Conservation (phyloP, 108 stramenopile genomes). For the Nitzschia inconspicua region DNA sequence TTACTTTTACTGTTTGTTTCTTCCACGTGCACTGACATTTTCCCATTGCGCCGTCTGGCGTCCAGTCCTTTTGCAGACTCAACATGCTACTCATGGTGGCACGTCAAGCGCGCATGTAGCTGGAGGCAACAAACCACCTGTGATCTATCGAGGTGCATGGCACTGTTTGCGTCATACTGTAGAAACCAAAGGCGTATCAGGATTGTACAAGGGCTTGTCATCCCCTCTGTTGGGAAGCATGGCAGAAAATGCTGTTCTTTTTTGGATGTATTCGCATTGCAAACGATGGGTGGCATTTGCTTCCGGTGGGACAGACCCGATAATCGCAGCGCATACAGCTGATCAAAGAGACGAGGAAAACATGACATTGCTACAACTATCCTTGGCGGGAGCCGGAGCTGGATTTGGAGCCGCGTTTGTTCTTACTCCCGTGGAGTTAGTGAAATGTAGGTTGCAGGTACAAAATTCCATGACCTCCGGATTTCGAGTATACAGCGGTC, state of each 20-base stretch:
- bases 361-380: slow-evolving; percentile 29
- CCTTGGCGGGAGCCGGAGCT: slow-evolving; percentile 35
- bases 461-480: slow-evolving; percentile 26
- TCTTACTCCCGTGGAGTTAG: slow-evolving; percentile 40
- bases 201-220: slow-evolving; percentile 39
- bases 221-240: slow-evolving; percentile 46
- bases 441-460: slow-evolving; percentile 25
- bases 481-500: slow-evolving; percentile 38
- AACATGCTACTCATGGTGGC: slow-evolving; percentile 7
- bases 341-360: slow-evolving; percentile 22
- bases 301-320: neutral
- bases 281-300: slow-evolving; percentile 17
- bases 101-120: too few relatives aligned
- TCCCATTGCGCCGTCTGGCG: too few relatives aligned
- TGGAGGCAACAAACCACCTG: too few relatives aligned
- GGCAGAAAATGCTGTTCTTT: slow-evolving; percentile 50
- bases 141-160: slow-evolving; percentile 27
- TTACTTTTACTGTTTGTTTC: too few relatives aligned
- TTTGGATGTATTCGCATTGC: slow-evolving; percentile 31
- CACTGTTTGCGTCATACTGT: slow-evolving; percentile 41
- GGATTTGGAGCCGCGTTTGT: slow-evolving; percentile 33
- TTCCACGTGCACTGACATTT: too few relatives aligned
- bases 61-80: slow-evolving; percentile 37
- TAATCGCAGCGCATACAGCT: slow-evolving; percentile 10
- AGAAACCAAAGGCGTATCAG: slow-evolving; percentile 31